Evolutionary conservation across 2,329 filamentous ascomycete species (phyloP).

Genomic region (Apiospora rasikravindrae): DNA sequence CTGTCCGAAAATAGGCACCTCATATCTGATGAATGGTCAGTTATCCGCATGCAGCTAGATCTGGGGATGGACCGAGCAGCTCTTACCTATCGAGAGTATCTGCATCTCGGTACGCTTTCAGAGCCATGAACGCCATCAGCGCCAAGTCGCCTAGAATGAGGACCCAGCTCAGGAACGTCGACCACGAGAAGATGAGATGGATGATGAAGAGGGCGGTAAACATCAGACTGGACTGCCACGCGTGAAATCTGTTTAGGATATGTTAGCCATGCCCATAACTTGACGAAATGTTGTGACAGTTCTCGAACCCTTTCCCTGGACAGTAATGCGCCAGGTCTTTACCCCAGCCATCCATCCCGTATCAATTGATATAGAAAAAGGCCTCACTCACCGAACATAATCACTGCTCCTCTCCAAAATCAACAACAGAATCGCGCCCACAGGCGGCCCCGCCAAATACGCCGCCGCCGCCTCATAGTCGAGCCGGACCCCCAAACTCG

Average conservation of each 20-base stretch:
- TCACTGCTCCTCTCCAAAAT: slow-evolving; percentile 94
- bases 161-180: slow-evolving; percentile 80
- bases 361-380: neutral
- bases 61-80: neutral
- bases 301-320: neutral
- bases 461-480: slow-evolving; percentile 91
- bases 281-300: neutral
- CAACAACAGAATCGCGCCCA: slow-evolving; percentile 83
- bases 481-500: slow-evolving; percentile 82
- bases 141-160: slow-evolving; percentile 77
- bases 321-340: neutral
- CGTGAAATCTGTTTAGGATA: slow-evolving; percentile 75
- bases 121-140: slow-evolving; percentile 76
- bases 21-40: slow-evolving; percentile 63
- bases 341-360: neutral
- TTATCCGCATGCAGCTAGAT: slow-evolving; percentile 22
- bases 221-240: slow-evolving; percentile 88
- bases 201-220: slow-evolving; percentile 78
- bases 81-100: slow-evolving; percentile 65
- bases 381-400: slow-evolving; percentile 79
- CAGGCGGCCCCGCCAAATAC: slow-evolving; percentile 83
- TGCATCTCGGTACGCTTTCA: slow-evolving; percentile 85
- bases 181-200: slow-evolving; percentile 88
- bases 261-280: neutral
- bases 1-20: slow-evolving; percentile 44